Conservation (phyloP, 768 basidiomycete genomes). For the Russula abietina region DNA sequence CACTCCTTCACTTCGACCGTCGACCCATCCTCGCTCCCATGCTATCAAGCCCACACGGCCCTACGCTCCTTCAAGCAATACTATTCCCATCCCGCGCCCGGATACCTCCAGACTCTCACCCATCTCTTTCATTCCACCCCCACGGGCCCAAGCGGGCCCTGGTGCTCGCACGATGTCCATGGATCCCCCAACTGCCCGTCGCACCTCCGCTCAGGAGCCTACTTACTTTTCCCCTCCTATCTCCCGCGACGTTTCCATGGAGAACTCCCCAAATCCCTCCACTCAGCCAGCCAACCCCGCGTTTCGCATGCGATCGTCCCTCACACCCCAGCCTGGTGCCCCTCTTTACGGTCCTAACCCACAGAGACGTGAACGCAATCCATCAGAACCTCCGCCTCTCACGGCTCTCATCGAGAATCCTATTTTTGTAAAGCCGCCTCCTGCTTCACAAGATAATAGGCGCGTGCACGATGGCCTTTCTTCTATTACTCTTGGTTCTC, state of each 20-base stretch:
- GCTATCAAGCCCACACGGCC: conserved; percentile 7
- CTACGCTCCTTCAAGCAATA: conserved; percentile 15
- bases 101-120: conserved; percentile 19
- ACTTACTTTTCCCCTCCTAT: conserved; percentile 33
- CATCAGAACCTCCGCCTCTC: conserved; percentile 66
- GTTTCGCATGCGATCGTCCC: conserved; percentile 59
- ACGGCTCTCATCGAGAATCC: conserved; percentile 58
- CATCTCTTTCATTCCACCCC: neutral
- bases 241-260: conserved; percentile 41
- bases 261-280: conserved; percentile 30
- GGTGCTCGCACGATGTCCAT: conserved; percentile 64
- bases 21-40: conserved; percentile 11
- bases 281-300: conserved; percentile 38
- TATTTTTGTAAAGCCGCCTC: conserved; percentile 60
- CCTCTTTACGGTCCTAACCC: conserved; percentile 40
- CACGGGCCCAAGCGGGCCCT: conserved; percentile 9
- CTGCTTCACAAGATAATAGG: conserved; percentile 26
- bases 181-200: conserved; percentile 43
- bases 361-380: conserved; percentile 41
- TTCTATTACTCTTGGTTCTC: conserved; percentile 28
- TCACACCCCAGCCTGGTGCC: conserved; percentile 60
- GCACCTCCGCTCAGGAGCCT: conserved; percentile 23
- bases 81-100: conserved; percentile 23
- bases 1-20: conserved; percentile 16
- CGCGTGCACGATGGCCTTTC: conserved; percentile 4